These are phyloP conservation scores for Scopulariopsis brevicaulis DNA, from an alignment of 2,329 filamentous ascomycete species.

Conservation along the genomic window DNA sequence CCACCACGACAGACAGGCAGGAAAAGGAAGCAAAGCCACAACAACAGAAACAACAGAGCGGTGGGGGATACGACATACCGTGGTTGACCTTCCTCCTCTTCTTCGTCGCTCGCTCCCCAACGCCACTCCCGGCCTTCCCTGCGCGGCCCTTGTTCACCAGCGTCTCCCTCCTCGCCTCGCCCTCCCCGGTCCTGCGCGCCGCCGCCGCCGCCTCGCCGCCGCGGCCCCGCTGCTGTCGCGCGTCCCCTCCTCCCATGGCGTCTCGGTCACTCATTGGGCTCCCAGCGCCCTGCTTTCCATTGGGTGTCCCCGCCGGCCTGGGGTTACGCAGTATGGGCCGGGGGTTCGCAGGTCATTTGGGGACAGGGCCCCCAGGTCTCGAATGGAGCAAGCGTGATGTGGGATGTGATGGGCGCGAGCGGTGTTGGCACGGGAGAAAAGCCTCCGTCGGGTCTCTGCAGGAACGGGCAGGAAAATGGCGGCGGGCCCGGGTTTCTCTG, in stretches of 20 bases:
- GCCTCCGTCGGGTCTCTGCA: constrained; percentile 2
- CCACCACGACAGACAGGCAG: not conserved
- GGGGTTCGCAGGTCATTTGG: constrained; percentile 4
- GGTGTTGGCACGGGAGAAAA: not conserved
- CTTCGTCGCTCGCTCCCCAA: constrained; percentile 36
- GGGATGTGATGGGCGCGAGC: too few species aligned
- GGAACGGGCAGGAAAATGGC: not conserved
- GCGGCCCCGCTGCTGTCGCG: not conserved
- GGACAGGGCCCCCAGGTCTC: not conserved
- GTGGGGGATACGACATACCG: constrained; percentile 40
- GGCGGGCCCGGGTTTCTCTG: not conserved
- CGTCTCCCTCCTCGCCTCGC: not conserved
- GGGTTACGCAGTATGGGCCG: constrained; percentile 3
- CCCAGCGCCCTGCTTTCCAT: constrained; percentile 2
- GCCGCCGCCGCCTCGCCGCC: not conserved
- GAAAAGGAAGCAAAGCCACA: not conserved
- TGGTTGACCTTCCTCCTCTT: constrained; percentile 86
- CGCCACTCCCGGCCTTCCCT: not conserved
- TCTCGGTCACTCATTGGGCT: constrained; percentile 1
- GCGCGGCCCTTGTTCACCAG: not conserved
- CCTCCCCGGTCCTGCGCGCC: not conserved
- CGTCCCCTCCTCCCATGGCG: constrained; percentile 1
- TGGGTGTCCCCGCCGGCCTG: not conserved
- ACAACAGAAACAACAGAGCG: constrained; percentile 7
- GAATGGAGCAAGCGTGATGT: not conserved